Conservation (phyloP, 1,284 basidiomycete species). For the Cutaneotrichosporon daszewskae region DNA sequence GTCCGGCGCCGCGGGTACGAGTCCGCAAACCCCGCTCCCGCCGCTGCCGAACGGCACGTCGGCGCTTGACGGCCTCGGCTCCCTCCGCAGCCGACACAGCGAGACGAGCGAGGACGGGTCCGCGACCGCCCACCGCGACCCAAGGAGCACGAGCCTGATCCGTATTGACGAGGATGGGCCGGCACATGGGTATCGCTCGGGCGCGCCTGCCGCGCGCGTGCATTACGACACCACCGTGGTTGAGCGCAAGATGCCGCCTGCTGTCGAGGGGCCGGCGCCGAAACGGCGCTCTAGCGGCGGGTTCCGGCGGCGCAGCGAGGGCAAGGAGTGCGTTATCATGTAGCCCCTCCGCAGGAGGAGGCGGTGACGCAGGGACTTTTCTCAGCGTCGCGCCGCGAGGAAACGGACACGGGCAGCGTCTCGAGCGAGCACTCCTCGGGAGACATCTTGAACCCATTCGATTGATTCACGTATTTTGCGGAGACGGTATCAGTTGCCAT, state of each 20-base stretch:
- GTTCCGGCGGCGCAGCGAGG: background rate
- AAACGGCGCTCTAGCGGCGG: background rate
- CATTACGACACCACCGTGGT: background rate
- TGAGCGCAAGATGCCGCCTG: conserved; percentile 3
- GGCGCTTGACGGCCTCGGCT: background rate
- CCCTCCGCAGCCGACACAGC: conserved; percentile 12
- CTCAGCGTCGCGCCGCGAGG: too few relatives aligned
- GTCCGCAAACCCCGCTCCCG: background rate
- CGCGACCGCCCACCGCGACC: conserved; percentile 7
- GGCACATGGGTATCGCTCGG: background rate
- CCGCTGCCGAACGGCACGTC: too few relatives aligned
- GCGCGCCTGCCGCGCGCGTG: conserved; percentile 1
- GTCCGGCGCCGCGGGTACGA: conserved; percentile 1
- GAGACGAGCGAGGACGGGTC: conserved; percentile 13
- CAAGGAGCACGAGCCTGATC: conserved; percentile 10
- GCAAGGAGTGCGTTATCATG: conserved; percentile 2
- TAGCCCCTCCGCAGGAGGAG: too few relatives aligned
- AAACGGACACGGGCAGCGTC: too few relatives aligned
- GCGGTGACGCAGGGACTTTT: too few relatives aligned
- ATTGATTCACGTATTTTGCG: too few relatives aligned
- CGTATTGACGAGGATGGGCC: conserved; percentile 20
- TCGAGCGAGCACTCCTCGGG: too few relatives aligned
- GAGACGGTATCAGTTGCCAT: background rate
- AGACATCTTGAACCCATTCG: too few relatives aligned
- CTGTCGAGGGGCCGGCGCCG: conserved; percentile 5